Conservation (phyloP, 75 land plant genomes). For the Azolla pinnata region DNA sequence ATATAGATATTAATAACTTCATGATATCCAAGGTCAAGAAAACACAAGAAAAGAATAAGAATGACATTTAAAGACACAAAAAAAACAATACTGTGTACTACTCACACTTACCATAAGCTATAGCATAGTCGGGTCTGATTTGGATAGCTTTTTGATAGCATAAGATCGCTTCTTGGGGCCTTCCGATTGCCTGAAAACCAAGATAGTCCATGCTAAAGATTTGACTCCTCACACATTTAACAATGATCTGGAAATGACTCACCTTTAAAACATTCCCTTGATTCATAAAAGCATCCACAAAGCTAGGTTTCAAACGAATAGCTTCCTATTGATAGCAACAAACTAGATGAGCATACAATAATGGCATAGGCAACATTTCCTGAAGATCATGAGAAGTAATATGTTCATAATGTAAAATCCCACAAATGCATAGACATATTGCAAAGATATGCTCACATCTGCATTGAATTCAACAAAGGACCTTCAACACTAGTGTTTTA, state of each 20-base stretch:
- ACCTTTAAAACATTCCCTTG: constrained; percentile 94
- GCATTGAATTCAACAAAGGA: no score
- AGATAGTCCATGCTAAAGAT: constrained; percentile 5
- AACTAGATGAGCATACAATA: no score
- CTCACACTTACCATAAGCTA: constrained; percentile 73
- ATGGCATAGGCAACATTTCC: no score
- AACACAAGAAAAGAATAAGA: not conserved
- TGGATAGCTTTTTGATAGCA: constrained; percentile 81
- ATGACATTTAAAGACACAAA: not conserved
- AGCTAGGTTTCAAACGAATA: constrained; percentile 63
- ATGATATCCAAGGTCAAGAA: not conserved
- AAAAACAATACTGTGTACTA: not conserved
- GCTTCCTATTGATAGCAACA: constrained; percentile 99
- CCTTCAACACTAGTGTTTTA: no score
- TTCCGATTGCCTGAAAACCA: constrained; percentile 69
- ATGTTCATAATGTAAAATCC: no score
- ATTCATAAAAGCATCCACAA: constrained; percentile 85
- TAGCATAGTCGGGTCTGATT: constrained; percentile 69
- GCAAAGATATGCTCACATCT: no score
- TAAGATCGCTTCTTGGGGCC: constrained; percentile 82
- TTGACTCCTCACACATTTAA: not conserved
- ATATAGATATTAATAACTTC: no score
- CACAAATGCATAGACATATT: no score
- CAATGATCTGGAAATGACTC: constrained; percentile 9
- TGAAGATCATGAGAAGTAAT: no score